Conservation (phyloP, 2,329 filamentous ascomycete genomes). For the Fusarium torulosum region DNA sequence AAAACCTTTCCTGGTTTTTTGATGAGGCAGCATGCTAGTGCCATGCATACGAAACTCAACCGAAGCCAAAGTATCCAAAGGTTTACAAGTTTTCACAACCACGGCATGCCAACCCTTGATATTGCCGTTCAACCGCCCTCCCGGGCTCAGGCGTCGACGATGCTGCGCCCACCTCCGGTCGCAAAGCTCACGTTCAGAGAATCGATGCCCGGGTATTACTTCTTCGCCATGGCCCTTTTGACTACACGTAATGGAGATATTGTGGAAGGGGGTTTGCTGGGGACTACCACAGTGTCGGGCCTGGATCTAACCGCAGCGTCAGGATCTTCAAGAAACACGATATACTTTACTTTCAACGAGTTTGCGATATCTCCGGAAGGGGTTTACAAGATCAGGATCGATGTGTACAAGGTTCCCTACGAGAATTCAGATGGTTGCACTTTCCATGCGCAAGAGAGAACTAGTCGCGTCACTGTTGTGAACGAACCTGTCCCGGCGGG, state of each 20-base stretch:
- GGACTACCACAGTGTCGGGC: conserved; percentile 35
- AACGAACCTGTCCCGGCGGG: conserved; percentile 11
- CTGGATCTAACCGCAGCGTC: conserved; percentile 17
- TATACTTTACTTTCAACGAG: conserved; percentile 47
- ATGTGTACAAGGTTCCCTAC: conserved; percentile 45
- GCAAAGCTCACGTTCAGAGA: conserved; percentile 29
- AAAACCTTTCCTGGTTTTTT: neutral
- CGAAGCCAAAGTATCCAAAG: neutral
- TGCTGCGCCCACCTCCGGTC: conserved; percentile 44
- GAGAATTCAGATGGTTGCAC: conserved; percentile 22
- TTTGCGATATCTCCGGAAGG: conserved; percentile 44
- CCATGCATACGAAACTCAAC: neutral
- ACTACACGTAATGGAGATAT: conserved; percentile 34
- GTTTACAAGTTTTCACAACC: neutral
- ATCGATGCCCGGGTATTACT: conserved; percentile 23
- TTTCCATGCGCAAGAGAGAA: conserved; percentile 35
- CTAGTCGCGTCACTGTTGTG: conserved; percentile 29
- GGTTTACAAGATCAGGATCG: conserved; percentile 47
- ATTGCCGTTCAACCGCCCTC: conserved; percentile 48
- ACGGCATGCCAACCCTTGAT: conserved; percentile 28
- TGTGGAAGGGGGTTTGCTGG: conserved; percentile 40
- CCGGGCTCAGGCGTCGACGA: conserved; percentile 24
- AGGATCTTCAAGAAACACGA: conserved; percentile 13
- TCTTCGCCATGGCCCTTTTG: conserved; percentile 49
- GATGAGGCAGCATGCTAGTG: conserved; percentile 20